These are phyloP conservation scores for Penicillium maclennaniae DNA, from an alignment of 495 filamentous ascomycete genomes.

Conservation along the genomic window DNA sequence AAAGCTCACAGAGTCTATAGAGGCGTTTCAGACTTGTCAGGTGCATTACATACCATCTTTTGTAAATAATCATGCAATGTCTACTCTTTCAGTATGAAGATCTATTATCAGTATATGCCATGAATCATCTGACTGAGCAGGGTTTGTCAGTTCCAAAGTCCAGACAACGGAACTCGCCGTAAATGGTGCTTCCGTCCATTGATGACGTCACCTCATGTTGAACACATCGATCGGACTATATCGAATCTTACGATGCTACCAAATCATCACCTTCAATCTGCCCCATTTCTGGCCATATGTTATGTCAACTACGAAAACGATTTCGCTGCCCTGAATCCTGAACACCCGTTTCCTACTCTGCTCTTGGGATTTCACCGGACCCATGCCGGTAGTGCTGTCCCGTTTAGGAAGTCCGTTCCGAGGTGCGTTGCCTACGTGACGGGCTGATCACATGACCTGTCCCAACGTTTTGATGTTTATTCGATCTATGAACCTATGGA, in stretches of 20 bases:
- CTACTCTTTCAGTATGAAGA: neutral
- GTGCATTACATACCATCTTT: neutral
- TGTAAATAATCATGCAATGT: neutral
- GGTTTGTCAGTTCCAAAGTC: neutral
- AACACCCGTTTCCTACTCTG: neutral
- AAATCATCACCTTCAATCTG: neutral
- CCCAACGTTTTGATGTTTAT: neutral
- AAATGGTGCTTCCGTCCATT: neutral
- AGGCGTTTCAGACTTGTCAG: neutral
- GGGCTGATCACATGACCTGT: neutral
- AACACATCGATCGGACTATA: neutral
- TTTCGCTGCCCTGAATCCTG: neutral
- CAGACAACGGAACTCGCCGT: neutral
- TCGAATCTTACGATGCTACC: neutral
- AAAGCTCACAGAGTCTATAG: neutral
- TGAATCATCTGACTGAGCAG: neutral
- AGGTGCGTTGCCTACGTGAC: neutral
- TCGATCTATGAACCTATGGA: neutral
- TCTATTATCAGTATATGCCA: neutral
- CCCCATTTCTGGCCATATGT: no score
- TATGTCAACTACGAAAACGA: no score
- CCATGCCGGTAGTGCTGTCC: neutral
- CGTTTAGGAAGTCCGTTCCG: slow-evolving; percentile 12
- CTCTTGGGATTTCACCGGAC: neutral
- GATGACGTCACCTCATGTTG: neutral